Percentiles rank a stretch among this genome's conserved stretches.
Conservation (phyloP, 176 grass and related monocot species). For the Secale cereale region DNA sequence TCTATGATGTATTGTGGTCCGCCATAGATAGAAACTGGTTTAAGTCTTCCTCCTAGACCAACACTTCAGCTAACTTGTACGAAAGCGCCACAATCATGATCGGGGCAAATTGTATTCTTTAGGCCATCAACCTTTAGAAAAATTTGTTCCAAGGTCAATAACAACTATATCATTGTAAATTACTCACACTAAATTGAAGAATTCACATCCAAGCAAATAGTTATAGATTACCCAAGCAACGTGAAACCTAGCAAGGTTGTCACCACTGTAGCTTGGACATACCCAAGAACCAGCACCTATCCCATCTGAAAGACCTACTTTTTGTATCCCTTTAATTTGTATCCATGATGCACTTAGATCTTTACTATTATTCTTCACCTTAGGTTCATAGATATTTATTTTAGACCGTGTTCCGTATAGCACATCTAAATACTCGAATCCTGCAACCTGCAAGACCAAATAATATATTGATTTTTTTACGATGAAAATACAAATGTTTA, state of each 20-base stretch:
- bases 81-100: slow-evolving; percentile 21
- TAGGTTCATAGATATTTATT: neutral
- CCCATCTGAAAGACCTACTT: neutral
- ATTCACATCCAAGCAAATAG: neutral
- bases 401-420: neutral
- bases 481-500: neutral
- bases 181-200: neutral
- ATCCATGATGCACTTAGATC: neutral
- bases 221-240: slow-evolving; percentile 14
- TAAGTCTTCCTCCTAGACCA: slow-evolving; percentile 5
- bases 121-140: neutral
- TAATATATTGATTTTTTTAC: neutral
- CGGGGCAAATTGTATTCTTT: neutral
- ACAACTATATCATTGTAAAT: neutral
- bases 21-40: neutral
- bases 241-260: neutral
- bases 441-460: neutral
- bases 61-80: slow-evolving; percentile 22
- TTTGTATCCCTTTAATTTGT: neutral
- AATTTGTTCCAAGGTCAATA: neutral
- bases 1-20: neutral
- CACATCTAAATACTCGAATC: neutral
- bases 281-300: neutral
- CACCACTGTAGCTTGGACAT: slow-evolving; percentile 13
- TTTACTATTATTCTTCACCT: neutral